These are phyloP conservation scores for Blastobotrys malaysiensis DNA, from an alignment of 1,139 yeast genomes.

Conservation along the genomic window DNA sequence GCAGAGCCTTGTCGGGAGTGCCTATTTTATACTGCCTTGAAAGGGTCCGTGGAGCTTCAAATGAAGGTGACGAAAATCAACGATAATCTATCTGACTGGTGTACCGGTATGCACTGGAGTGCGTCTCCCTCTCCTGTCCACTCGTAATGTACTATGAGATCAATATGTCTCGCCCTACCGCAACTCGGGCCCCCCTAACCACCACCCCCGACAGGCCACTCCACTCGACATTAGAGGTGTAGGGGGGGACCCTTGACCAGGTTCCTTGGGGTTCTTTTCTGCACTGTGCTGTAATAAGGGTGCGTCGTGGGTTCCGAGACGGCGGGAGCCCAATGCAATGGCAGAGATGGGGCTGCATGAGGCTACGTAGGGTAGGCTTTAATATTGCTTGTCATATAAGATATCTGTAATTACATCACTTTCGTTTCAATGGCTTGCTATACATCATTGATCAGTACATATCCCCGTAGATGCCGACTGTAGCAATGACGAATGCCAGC, in stretches of 20 bases:
- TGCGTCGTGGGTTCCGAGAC: too few relatives aligned
- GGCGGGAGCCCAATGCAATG: neutral
- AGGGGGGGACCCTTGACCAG: too few relatives aligned
- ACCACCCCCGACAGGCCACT: neutral
- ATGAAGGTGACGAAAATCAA: too few relatives aligned
- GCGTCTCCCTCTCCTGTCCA: neutral
- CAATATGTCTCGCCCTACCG: neutral
- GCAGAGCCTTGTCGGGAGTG: too few relatives aligned
- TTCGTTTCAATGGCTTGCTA: neutral
- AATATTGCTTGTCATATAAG: neutral
- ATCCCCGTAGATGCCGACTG: constrained; percentile 31
- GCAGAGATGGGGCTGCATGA: neutral
- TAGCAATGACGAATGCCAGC: constrained; percentile 24
- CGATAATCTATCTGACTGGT: neutral
- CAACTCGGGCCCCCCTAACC: neutral
- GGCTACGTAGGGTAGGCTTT: too few relatives aligned
- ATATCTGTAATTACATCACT: neutral
- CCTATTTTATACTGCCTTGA: too few relatives aligned
- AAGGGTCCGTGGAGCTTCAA: too few relatives aligned
- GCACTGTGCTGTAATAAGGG: too few relatives aligned
- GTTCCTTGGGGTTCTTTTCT: too few relatives aligned
- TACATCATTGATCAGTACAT: constrained; percentile 10
- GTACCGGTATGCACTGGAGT: neutral
- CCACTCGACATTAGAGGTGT: neutral
- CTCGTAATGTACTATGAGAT: neutral